These are phyloP conservation scores for Ceratobasidium sp. DNA, from an alignment of 1,284 basidiomycete species.

Conservation along the genomic window DNA sequence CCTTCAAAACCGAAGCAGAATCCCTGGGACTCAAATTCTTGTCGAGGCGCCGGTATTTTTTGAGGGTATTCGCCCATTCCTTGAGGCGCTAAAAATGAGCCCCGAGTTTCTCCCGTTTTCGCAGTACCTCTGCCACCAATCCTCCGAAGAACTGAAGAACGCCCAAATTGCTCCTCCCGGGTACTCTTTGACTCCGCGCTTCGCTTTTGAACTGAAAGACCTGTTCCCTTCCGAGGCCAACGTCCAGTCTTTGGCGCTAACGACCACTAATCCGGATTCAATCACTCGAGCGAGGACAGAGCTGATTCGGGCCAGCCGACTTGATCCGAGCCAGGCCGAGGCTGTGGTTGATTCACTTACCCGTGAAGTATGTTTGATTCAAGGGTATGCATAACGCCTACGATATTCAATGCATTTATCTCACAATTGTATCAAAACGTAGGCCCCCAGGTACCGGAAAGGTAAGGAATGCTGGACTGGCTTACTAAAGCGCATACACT, in stretches of 20 bases:
- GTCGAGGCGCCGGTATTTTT: slow-evolving; percentile 73
- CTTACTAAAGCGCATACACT: background rate
- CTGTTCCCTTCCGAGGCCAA: slow-evolving; percentile 55
- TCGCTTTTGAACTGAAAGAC: slow-evolving; percentile 65
- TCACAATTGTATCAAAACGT: background rate
- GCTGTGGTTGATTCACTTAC: slow-evolving; percentile 72
- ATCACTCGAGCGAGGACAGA: slow-evolving; percentile 60
- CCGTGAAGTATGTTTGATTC: slow-evolving; percentile 73
- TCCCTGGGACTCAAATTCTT: slow-evolving; percentile 56
- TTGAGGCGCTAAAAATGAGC: slow-evolving; percentile 66
- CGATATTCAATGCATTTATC: too few species aligned
- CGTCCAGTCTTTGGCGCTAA: slow-evolving; percentile 55
- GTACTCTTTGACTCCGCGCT: slow-evolving; percentile 65
- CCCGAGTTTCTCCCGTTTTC: slow-evolving; percentile 69
- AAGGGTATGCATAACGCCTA: slow-evolving; percentile 66
- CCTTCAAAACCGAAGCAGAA: slow-evolving; percentile 52
- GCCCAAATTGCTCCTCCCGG: slow-evolving; percentile 63
- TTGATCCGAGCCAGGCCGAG: slow-evolving; percentile 77
- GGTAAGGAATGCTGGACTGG: slow-evolving; percentile 63
- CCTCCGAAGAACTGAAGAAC: slow-evolving; percentile 54
- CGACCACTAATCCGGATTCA: slow-evolving; percentile 58
- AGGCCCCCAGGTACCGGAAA: slow-evolving; percentile 80
- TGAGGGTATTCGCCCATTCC: slow-evolving; percentile 72
- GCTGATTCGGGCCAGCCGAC: slow-evolving; percentile 63
- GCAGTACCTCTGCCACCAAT: slow-evolving; percentile 64